Conservation (phyloP, 1,284 basidiomycete genomes). For the Irpex lacteus region DNA sequence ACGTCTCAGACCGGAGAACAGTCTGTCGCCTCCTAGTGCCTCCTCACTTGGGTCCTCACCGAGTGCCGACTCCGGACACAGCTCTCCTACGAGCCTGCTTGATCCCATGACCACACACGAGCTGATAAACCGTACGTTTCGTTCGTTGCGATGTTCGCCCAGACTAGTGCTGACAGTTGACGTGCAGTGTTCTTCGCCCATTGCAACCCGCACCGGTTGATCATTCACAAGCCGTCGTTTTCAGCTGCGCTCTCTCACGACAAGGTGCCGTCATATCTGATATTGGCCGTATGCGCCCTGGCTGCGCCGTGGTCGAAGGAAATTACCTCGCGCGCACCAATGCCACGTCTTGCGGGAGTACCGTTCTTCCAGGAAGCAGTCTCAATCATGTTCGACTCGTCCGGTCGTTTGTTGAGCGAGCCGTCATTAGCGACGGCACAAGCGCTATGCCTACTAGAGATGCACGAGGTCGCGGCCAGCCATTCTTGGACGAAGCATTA, state of each 20-base stretch:
- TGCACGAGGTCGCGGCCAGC: conserved; percentile 56
- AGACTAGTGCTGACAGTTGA: not conserved
- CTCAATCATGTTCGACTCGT: conserved; percentile 66
- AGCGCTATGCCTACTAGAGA: conserved; percentile 66
- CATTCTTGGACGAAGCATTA: conserved; percentile 35
- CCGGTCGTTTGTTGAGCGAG: conserved; percentile 55
- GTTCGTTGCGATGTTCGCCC: conserved; percentile 9
- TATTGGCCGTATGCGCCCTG: conserved; percentile 70
- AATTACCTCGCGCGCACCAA: conserved; percentile 52
- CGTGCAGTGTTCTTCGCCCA: conserved; percentile 74
- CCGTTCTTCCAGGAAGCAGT: conserved; percentile 66
- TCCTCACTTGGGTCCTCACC: conserved; percentile 39
- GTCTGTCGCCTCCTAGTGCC: conserved; percentile 7
- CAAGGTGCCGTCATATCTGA: conserved; percentile 62
- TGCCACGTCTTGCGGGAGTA: conserved; percentile 65
- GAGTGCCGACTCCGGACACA: conserved; percentile 22
- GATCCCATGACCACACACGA: conserved; percentile 67
- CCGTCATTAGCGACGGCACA: conserved; percentile 63
- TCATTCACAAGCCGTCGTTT: conserved; percentile 76
- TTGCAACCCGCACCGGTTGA: conserved; percentile 68
- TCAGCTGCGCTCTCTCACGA: conserved; percentile 59
- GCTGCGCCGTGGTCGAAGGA: conserved; percentile 72
- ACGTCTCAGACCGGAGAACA: conserved; percentile 15
- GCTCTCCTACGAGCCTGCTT: conserved; percentile 29
- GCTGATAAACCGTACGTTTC: conserved; percentile 64